Evolutionary conservation across 148 eudicot genomes (phyloP), one percentile per base, ranked within the genome.

Genomic region (Camellia japonica): DNA sequence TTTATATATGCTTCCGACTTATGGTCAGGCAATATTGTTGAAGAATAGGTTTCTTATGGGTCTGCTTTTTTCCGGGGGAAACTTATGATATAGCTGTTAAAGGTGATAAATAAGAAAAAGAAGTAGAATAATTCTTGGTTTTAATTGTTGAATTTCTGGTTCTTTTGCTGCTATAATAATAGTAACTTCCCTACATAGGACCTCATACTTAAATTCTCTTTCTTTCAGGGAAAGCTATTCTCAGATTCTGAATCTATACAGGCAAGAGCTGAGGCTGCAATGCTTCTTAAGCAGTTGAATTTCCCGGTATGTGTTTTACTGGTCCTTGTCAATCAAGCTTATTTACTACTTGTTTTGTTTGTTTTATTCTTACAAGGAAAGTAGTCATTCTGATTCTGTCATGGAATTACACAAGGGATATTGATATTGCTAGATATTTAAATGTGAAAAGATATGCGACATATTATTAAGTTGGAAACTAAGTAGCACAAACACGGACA

Each of bases 231-330:
- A 70, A 93, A 92, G 83, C 83, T 96, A 68, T 93, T 92, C 79
- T 90, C 97, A n/a, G 99, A 96, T 89, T 89, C 98, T 64, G 99
- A 96, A 83, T 94, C 99, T 41, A 94, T 96, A 84, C 99, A 96
- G 87, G 88, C 94, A 72, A 93, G 99, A 85, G 98, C 99, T 67
- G 98, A 96, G 88, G 98, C 99, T 86, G 99, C 93, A 71, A 86
- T 96, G 95, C 99, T 96, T 90, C 92, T 96, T 61, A 94, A 96
- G 91, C 91, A 92, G 89, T 89, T 96, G 88, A 90, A 96, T 87
- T 92, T 93, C 73, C 99, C 97, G 89, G 99, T 96, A 71, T 81
- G 97, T 86, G 56, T 19, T 74, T 13, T 43, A 15, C 11, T 76
- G 51, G 10, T 78, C 71, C 80, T 75, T 79, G 61, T 75, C 68